These are phyloP conservation scores for Saccharomycopsis sp. DNA, from an alignment of 805 yeast species.

Conservation along the genomic window DNA sequence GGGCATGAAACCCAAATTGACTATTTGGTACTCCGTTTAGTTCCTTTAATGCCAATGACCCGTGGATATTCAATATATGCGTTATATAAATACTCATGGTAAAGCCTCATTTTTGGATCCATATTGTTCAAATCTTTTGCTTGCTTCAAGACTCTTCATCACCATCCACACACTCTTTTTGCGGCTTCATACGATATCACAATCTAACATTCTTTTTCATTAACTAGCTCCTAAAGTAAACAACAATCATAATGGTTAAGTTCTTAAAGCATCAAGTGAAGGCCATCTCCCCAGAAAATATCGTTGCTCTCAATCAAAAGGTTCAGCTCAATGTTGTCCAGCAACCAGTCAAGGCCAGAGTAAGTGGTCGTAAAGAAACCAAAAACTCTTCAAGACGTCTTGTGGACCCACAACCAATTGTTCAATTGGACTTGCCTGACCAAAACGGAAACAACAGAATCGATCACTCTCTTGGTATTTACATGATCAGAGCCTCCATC, in stretches of 20 bases:
- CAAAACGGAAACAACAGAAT: slow-evolving; percentile 11
- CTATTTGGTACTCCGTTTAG: background rate
- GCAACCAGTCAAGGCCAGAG: slow-evolving; percentile 22
- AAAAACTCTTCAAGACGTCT: slow-evolving; percentile 19
- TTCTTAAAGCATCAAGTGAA: slow-evolving; percentile 20
- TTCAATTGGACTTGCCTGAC: slow-evolving; percentile 16
- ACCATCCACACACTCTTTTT: background rate
- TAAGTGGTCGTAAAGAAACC: slow-evolving; percentile 21
- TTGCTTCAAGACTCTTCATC: too few relatives aligned
- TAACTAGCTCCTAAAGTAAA: background rate
- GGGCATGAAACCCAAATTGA: background rate
- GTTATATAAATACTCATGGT: background rate
- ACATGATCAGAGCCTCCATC: slow-evolving; percentile 19
- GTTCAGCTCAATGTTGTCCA: slow-evolving; percentile 18
- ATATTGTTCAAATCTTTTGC: background rate
- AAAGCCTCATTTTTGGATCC: background rate
- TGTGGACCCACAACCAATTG: slow-evolving; percentile 22
- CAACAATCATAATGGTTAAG: slow-evolving; percentile 16
- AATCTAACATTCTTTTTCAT: too few relatives aligned
- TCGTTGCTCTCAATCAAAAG: slow-evolving; percentile 1
- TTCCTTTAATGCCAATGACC: background rate
- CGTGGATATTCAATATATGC: background rate
- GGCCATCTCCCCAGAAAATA: slow-evolving; percentile 9
- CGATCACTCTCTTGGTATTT: slow-evolving; percentile 19
- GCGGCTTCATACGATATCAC: background rate